Conservation (phyloP, 768 basidiomycete species). For the Lactifluus hygrophoroides region DNA sequence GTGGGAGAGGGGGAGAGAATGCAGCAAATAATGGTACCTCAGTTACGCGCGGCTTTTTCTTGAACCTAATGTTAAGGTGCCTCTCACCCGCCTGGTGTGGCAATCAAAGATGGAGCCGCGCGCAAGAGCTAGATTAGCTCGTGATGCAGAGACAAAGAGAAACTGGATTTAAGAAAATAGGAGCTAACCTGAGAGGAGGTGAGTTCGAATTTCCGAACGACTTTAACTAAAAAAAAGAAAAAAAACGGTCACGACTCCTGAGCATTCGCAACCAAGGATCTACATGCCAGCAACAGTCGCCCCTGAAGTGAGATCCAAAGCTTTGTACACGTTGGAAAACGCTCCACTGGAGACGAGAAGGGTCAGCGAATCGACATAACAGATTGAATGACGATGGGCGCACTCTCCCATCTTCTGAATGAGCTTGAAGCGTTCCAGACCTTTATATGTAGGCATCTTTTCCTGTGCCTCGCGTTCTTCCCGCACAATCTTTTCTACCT, state of each 20-base stretch:
- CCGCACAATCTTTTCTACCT: constrained; percentile 60
- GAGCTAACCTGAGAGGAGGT: constrained; percentile 82
- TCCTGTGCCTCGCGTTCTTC: constrained; percentile 66
- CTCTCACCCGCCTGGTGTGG: constrained; percentile 73
- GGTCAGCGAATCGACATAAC: constrained; percentile 16
- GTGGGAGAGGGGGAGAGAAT: constrained; percentile 19
- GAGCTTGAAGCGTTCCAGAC: constrained; percentile 71
- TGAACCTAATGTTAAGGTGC: constrained; percentile 88
- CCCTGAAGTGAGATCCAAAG: constrained; percentile 63
- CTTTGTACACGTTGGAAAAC: constrained; percentile 98
- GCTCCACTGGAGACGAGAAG: constrained; percentile 55
- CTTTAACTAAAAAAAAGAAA: constrained; percentile 55
- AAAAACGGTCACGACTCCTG: constrained; percentile 16
- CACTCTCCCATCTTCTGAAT: constrained; percentile 91
- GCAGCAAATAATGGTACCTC: constrained; percentile 61
- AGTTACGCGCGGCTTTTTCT: constrained; percentile 95
- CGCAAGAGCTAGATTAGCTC: constrained; percentile 22
- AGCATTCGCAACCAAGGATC: constrained; percentile 13
- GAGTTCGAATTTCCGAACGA: constrained; percentile 88
- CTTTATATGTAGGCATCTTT: constrained; percentile 80
- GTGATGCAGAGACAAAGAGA: constrained; percentile 20
- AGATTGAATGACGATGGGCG: constrained; percentile 29
- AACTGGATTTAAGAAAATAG: constrained; percentile 25
- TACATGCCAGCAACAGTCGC: constrained; percentile 75
- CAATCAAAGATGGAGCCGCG: constrained; percentile 21